Evolutionary conservation across 2,329 filamentous ascomycete species (phyloP), one percentile per base, ranked within the genome.

Genomic region (Calonectria pseudoreteaudii): DNA sequence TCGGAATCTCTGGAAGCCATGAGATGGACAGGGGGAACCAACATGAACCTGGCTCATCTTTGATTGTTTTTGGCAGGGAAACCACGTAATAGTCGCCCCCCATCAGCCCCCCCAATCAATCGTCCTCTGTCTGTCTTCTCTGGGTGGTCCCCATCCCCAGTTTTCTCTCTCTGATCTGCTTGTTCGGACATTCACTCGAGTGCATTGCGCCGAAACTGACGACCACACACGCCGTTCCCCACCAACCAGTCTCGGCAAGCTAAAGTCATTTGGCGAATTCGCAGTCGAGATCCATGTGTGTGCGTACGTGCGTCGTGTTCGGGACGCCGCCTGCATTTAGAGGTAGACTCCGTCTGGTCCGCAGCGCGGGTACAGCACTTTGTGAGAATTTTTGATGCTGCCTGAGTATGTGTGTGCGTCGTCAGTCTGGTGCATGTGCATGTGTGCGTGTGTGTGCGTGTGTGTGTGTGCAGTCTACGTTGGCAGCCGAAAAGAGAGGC

Each of bases 61-160:
- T 62, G 26, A 62, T 68, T 23, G 26, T 26, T 20, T 72, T 72
- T 72, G 70, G 65, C 70, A 41, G 36, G 66, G 70, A 68, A 72
- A 72, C 70, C 70, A 68, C 62, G 34, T 38, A 66, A 70, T 50
- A 38, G 28, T 52, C 44, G 60, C 47, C 52, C 67, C 30, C 44
- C 31, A 11, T 49, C 26, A 18, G 18, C 58, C 20, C 13, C 23
- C 50, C 23, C 23, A 53, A 53, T 53, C 36, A 38, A 11, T 28
- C 9, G 6, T 47, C 16, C 23, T 64, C 16, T 53, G 50, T 31
- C 44, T 47, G 44, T 47, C 44, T 47, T 8, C 23, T 13, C 13
- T 47, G 20, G 41, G 20, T 11, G 20, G n/a, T 3, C n/a, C 23
- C 53, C 53, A 11, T 16, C 23, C 53, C 53, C n/a, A 38, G 36